Percentiles rank a stretch among this genome's conserved stretches.
Evolutionary conservation across 202 grass and related monocot genomes (phyloP).

Genomic region (Zizania palustris): DNA sequence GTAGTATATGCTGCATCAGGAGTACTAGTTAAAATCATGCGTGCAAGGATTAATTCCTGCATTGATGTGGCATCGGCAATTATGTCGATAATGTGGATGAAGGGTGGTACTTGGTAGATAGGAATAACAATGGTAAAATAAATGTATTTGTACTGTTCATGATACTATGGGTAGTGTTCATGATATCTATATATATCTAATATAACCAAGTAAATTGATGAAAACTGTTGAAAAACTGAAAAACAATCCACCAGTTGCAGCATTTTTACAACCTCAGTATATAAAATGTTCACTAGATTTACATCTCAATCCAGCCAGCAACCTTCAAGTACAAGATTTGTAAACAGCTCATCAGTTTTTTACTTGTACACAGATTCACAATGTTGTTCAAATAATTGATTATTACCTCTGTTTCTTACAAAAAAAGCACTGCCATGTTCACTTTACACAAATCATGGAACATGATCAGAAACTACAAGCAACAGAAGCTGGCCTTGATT

Average conservation of each 20-base stretch:
- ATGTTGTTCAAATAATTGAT: neutral
- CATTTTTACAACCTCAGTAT: neutral
- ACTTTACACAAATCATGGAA: neutral
- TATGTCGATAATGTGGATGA: too few species aligned
- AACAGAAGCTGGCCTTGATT: constrained; percentile 41
- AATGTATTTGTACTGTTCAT: too few species aligned
- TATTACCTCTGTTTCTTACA: constrained; percentile 2
- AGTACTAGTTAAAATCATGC: too few species aligned
- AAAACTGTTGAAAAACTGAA: too few species aligned
- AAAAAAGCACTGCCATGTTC: neutral
- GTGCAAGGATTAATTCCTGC: too few species aligned
- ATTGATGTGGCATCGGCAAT: too few species aligned
- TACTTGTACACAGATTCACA: constrained; percentile 26
- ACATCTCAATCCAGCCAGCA: neutral
- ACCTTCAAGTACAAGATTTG: neutral
- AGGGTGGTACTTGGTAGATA: too few species aligned
- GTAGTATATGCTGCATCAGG: too few species aligned
- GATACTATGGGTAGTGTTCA: too few species aligned
- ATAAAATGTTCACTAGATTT: constrained; percentile 26
- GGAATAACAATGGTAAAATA: too few species aligned
- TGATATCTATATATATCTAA: too few species aligned
- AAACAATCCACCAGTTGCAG: neutral
- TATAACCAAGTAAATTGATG: too few species aligned
- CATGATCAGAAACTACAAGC: constrained; percentile 33
- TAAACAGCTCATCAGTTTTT: neutral